Percentiles rank a stretch among this genome's conserved stretches.
Conservation (phyloP, 2,329 filamentous ascomycete species). For the Cladophialophora exuberans region DNA sequence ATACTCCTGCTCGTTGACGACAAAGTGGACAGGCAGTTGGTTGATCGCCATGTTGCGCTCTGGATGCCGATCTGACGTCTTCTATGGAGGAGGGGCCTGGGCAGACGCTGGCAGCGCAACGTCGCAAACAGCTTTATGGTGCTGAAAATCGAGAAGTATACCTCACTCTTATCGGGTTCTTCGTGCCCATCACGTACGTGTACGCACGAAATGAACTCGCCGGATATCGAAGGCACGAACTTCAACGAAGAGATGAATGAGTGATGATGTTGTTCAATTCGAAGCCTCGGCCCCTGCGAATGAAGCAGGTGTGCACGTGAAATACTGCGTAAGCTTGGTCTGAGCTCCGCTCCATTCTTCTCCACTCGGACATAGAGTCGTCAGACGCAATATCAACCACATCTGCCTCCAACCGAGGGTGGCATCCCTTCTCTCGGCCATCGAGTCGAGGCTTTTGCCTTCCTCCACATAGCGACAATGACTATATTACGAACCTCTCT, state of each 20-base stretch:
- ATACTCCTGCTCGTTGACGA: slow-evolving; percentile 31
- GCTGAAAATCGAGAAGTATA: no score
- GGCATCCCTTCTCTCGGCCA: neutral
- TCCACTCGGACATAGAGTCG: neutral
- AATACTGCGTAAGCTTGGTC: neutral
- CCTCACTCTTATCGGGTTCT: no score
- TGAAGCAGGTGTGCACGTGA: neutral
- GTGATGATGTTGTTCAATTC: slow-evolving; percentile 2
- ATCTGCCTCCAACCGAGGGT: neutral
- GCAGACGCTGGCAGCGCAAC: neutral
- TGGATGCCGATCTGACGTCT: neutral
- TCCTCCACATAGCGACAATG: neutral
- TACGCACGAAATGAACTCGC: no score
- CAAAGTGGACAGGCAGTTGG: slow-evolving; percentile 18
- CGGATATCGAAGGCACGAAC: no score
- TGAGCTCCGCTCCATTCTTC: neutral
- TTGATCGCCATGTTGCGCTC: slow-evolving; percentile 16
- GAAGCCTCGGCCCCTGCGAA: neutral
- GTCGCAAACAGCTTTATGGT: neutral
- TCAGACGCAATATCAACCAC: neutral
- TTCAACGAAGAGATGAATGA: no score
- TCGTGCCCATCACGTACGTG: no score
- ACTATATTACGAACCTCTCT: neutral
- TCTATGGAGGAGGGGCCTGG: neutral
- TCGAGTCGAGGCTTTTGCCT: neutral